Base-by-base conservation (phyloP, 192 early-diverging fungal genomes). In the Borealophlyctis nickersoniae region DNA sequence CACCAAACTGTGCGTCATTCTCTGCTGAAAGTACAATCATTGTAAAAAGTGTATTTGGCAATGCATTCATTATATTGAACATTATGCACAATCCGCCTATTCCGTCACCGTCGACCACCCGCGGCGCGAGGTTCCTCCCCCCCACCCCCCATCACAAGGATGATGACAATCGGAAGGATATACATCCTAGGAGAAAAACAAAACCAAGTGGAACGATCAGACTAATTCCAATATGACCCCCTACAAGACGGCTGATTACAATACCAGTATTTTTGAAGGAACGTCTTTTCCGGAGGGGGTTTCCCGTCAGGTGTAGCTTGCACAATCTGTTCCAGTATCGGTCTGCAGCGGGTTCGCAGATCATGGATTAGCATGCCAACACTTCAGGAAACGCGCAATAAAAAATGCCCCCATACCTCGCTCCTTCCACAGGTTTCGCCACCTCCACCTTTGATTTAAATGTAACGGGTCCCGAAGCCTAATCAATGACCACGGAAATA, bases 191-290 rank as follows among this genome's bases (percentile, higher is more conserved):
- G 19, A 7, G 7, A 45, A n/a, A n/a, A n/a, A n/a, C n/a, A n/a
- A n/a, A n/a, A n/a, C n/a, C n/a, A n/a, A n/a, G n/a, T n/a, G n/a
- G n/a, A 19, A 45, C 39, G 9, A 13, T 45, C 19, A 45, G 39
- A 7, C 19, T 19, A 45, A 7, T 45, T 13, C 19, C 39, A 45
- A 45, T 19, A 45, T 45, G 19, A 13, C 39, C 9, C 39, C 39
- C n/a, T n/a, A 45, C 39, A 45, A 7, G 39, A 13, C 19, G 39
- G 19, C 7, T 19, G 19, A 19, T 45, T 45, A 7, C 19, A n/a
- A n/a, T 45, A 45, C 39, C 39, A 45, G 19, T 45, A 45, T 45
- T 45, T 45, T 19, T 45, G 39, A 45, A 45, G 39, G 39, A 45
- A 45, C 7, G 39, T 13, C 39, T 45, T 45, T 19, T 45, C 39